Base-by-base conservation (phyloP, 352 stramenopile genomes). In the Pythium aquatile region DNA sequence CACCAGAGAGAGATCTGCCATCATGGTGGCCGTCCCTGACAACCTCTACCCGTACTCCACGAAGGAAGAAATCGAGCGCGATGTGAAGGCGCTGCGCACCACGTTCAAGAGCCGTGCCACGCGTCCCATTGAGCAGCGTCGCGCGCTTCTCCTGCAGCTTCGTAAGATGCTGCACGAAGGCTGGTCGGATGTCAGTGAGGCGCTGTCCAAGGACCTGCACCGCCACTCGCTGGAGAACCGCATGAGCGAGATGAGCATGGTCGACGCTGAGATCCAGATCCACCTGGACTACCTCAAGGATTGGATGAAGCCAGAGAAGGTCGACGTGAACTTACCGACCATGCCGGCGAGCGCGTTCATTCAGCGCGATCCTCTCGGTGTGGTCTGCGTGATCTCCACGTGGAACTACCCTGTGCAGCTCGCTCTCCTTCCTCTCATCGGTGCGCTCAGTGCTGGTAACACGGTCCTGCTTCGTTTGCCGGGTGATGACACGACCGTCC, bases 351-450 rank as follows among this genome's bases (percentile, higher is more conserved):
- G 54, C 28, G 77, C 77, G 55, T 87, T 76, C 54, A 63, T 95
- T 30, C 71, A 85, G 40, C 67, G 69, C 2, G 85, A 94, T 35
- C 83, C 85, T n/a, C 73, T 94, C 26, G 87, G 91, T 53, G 82
- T 95, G 44, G 88, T 94, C 3, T 91, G 83, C 46, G 63, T 97
- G 69, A 87, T 98, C 5, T 78, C 78, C 28, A 91, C 85, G 69
- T 98, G 87, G 85, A 98, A 98, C 63, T 98, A 96, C 63, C 93
- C 93, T 2, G 61, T 97, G 47, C 68, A 80, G 44, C 76, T 98
- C 1, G 74, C 67, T 5, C 55, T 98, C 5, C 72, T 79, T 61
- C 88, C 90, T 29, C 64, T 97, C 1, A 72, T 94, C 0, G 88
- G 83, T 16, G 88, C 86, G 3, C 54, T 98, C 17, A 90, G 86